Evolutionary conservation across 2,329 filamentous ascomycete genomes (phyloP).

Genomic region (Phoma sp.): DNA sequence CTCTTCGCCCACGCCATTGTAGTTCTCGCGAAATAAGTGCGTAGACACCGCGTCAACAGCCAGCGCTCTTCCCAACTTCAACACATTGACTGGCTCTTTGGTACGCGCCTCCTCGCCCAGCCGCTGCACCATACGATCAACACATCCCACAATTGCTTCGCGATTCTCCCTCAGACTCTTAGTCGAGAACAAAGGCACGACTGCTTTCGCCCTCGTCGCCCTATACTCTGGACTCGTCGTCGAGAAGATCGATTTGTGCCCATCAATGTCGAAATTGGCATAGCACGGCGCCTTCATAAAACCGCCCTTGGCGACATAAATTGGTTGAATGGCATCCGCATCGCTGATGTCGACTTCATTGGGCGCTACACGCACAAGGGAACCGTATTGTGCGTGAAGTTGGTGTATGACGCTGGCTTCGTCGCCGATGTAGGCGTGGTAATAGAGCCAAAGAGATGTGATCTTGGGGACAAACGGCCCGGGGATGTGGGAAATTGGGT

Average conservation of each 20-base stretch:
- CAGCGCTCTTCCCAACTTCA: constrained; percentile 57
- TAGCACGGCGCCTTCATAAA: constrained; percentile 61
- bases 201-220: constrained; percentile 56
- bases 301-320: constrained; percentile 60
- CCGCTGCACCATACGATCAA: constrained; percentile 51
- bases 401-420: constrained; percentile 29
- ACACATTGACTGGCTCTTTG: constrained; percentile 52
- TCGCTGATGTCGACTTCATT: constrained; percentile 39
- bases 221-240: constrained; percentile 51
- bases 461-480: constrained; percentile 31
- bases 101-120: constrained; percentile 42
- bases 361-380: constrained; percentile 34
- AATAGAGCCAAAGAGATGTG: constrained; percentile 35
- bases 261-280: constrained; percentile 63
- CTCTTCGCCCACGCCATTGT: constrained; percentile 54
- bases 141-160: constrained; percentile 50
- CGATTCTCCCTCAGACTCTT: constrained; percentile 51
- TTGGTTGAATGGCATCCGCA: constrained; percentile 51
- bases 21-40: constrained; percentile 60
- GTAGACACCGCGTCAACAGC: constrained; percentile 61
- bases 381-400: constrained; percentile 31
- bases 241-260: constrained; percentile 61
- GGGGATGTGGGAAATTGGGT: constrained; percentile 31
- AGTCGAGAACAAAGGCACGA: constrained; percentile 57
- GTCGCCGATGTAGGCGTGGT: constrained; percentile 38